phyloP scores from a whole-genome alignment of 495 filamentous ascomycete genomes.

The Lepidopterella palustris region DNA sequence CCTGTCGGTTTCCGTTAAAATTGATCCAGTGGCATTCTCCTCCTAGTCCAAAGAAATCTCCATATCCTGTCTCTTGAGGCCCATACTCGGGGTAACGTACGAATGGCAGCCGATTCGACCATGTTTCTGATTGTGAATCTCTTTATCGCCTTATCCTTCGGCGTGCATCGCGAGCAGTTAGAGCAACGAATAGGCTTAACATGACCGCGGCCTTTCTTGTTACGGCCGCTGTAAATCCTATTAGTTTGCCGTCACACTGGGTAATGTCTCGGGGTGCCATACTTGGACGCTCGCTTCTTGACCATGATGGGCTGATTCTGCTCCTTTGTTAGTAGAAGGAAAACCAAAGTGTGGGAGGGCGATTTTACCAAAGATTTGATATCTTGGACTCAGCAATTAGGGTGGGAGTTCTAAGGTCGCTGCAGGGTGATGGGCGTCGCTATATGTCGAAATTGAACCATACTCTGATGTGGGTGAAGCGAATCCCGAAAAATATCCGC shows the following conservation, averaged over 20 bases:
- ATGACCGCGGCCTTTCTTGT: constrained; percentile 99
- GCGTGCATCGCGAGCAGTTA: constrained; percentile 99
- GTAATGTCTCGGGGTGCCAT: constrained; percentile 36
- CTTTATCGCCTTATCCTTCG: constrained; percentile 99
- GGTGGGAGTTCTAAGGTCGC: constrained; percentile 15
- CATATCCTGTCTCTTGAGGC: constrained; percentile 1
- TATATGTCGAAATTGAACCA: constrained; percentile 13
- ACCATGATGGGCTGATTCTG: constrained; percentile 72
- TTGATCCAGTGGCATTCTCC: too few species aligned
- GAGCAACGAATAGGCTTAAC: constrained; percentile 99
- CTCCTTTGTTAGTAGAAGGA: constrained; percentile 4
- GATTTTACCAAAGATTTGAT: constrained; percentile 17
- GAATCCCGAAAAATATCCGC: constrained; percentile 8
- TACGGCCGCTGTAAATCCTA: constrained; percentile 65
- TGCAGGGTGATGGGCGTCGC: constrained; percentile 2
- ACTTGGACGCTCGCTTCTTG: constrained; percentile 99
- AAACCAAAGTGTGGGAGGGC: too few species aligned
- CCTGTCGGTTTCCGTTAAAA: constrained; percentile 49
- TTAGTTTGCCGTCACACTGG: constrained; percentile 10
- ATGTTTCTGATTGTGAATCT: constrained; percentile 99
- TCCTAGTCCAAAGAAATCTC: too few species aligned
- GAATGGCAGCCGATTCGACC: constrained; percentile 99
- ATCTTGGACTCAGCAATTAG: constrained; percentile 24
- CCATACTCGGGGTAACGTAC: constrained; percentile 55
- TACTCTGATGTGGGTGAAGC: constrained; percentile 16